A percentile compares a stretch with the other conserved stretches of the same genome.
Conservation (phyloP, 106 monocot genomes). For the Platanthera guangdongensis region DNA sequence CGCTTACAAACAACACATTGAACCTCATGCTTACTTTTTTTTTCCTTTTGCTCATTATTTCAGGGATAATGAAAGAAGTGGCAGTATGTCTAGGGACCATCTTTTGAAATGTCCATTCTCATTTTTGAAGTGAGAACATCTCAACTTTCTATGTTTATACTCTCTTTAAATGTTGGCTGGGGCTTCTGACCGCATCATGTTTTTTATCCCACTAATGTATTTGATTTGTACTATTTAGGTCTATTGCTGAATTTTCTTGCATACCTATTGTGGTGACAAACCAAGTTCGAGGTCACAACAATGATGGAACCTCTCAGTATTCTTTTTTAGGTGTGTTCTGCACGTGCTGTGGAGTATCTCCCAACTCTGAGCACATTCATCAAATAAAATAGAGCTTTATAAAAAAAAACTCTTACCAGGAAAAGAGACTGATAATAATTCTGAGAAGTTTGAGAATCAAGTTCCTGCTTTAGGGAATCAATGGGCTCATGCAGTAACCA, state of each 20-base stretch:
- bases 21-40: background rate
- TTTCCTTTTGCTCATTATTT: conserved; percentile 7
- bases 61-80: conserved; percentile 61
- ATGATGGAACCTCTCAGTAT: conserved; percentile 42
- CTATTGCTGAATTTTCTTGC: conserved; percentile 89
- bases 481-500: conserved; percentile 92
- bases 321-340: conserved; percentile 61
- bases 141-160: background rate
- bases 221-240: conserved; percentile 27
- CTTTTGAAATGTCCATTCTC: conserved; percentile 50
- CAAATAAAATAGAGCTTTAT: background rate
- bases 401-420: conserved; percentile 1
- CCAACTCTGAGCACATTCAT: background rate
- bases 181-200: background rate
- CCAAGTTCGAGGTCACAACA: conserved; percentile 73
- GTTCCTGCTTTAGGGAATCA: conserved; percentile 79
- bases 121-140: conserved; percentile 71
- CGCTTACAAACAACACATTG: background rate
- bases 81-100: conserved; percentile 18
- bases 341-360: background rate
- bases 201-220: background rate
- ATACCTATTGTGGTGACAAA: conserved; percentile 88
- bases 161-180: background rate
- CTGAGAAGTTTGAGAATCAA: conserved; percentile 45
- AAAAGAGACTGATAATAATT: conserved; percentile 13